Evolutionary conservation across 2,329 filamentous ascomycete species (phyloP).

Genomic region (Didymella lethalis): DNA sequence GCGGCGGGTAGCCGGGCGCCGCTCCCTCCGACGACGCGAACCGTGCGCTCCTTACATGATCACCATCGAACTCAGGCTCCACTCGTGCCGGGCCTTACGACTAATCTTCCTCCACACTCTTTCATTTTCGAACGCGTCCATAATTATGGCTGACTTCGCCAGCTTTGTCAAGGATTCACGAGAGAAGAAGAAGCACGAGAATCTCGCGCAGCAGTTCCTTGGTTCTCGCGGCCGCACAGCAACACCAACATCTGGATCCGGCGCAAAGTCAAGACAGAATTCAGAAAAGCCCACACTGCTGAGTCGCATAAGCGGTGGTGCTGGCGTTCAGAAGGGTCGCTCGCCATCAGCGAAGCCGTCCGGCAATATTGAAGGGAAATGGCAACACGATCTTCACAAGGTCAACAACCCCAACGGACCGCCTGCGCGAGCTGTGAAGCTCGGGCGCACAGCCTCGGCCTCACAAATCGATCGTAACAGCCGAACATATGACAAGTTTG

Average conservation of each 20-base stretch:
- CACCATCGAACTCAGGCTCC: conserved; percentile 7
- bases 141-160: conserved; percentile 34
- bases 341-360: conserved; percentile 53
- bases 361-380: conserved; percentile 71
- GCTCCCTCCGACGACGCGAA: conserved; percentile 11
- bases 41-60: conserved; percentile 9
- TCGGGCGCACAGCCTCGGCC: conserved; percentile 51
- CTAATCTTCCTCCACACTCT: not conserved
- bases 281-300: conserved; percentile 65
- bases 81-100: conserved; percentile 11
- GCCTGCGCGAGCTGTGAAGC: conserved; percentile 39
- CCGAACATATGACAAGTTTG: conserved; percentile 53
- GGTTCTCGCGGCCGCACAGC: conserved; percentile 61
- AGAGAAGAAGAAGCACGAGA: conserved; percentile 74
- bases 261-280: conserved; percentile 54
- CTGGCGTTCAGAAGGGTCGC: conserved; percentile 72
- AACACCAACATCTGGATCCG: conserved; percentile 58
- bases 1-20: conserved; percentile 17
- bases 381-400: conserved; percentile 74
- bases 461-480: conserved; percentile 54
- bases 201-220: conserved; percentile 76
- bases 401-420: conserved; percentile 51
- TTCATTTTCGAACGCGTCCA: not conserved
- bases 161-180: conserved; percentile 55
- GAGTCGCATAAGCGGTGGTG: conserved; percentile 73